Base-by-base conservation (phyloP, 208 protist genomes). In the Acanthamoeba divionensis region DNA sequence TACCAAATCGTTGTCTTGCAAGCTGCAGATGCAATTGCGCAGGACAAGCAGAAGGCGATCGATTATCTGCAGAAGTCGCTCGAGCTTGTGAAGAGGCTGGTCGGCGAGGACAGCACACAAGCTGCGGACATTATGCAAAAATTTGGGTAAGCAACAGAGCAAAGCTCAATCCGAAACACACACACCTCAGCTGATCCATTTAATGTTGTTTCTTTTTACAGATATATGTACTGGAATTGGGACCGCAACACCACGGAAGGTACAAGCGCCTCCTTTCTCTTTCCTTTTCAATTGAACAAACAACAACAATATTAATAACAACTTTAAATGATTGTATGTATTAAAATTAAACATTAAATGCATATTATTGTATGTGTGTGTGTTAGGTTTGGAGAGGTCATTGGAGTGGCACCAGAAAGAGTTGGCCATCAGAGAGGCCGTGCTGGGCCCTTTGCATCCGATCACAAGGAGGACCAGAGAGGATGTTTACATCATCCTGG, bases 71-170 rank as follows among this genome's bases (percentile, higher is more conserved):
- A 79, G 69, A 41, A 48, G 1, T 79, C 69, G 69, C 41, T 79
- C 3, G 41, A 0, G n/a, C 44, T 79, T 26, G 69, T 79, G 18
- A 29, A 79, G 29, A 79, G 55, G 69, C 29, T 79, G n/a, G 50
- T 79, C 15, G 69, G 69, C 21, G n/a, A 29, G 8, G 69, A 79
- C 45, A 79, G 69, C 69, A 18, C 55, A 26, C 69, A 79, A 18
- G 69, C 69, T 15, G 69, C 69, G 6, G 69, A 79, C 44, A 79
- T 79, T 48, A 79, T 79, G 69, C 69, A 79, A 33, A 79, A 79
- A 15, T 79, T 79, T 54, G 69, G 69, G 38, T 79, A 55, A 18
- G 0, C 15, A 2, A 21, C n/a, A 21, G 0, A 1, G 21, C 0
- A 31, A 47, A 18, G 38, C n/a, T 44, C n/a, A 29, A 12, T 63